Evolutionary conservation across 345 rosid genomes (phyloP), one percentile per base, ranked within the genome.

Genomic region (Gossypium herbaceum): DNA sequence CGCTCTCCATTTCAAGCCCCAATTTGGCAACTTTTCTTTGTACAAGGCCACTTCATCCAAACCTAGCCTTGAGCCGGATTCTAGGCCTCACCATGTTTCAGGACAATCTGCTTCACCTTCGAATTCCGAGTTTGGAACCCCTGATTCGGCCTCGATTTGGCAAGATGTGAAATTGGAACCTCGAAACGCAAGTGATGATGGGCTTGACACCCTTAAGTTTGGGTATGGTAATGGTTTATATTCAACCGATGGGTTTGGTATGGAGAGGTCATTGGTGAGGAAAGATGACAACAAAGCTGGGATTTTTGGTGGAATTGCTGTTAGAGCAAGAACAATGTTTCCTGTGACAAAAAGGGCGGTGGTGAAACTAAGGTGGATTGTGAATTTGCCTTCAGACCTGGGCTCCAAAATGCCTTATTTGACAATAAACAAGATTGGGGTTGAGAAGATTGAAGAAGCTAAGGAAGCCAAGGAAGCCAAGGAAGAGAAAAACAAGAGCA

Each of bases 1-100:
- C 81, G 88, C 83, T 54, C 90, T 90, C 76, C 89, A 88, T 56
- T 80, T 90, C 79, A 88, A 83, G 88, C 94, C 94, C 62, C 82
- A 80, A 22, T 27, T 85, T 15, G 94, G 94, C 13, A 79, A 86
- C 77, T 88, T 88, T 73, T 79, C 87, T 55, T 76, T 90, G 50
- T 74, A 50, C 79, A 86, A 82, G 75, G 76, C 83, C 12, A 76
- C 86, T 4, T 78, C 78, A 34, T 74, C 88, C 12, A 81, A 73
- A 82, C 83, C 84, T 70, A 74, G 44, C 52, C 76, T 74, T 4
- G 59, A 71, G 52, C 22, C 29, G 1, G 52, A 29, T 72, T 56
- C 70, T 50, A 79, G 77, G 68, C 61, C 82, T 50, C 75, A n/a
- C 50, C 29, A 57, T 7, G 3, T 50, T 12, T 27, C 65, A 34